Percentiles rank a stretch among this genome's conserved stretches.
Evolutionary conservation across 176 grass and related monocot genomes (phyloP).

Genomic region (Chrysopogon serrulatus): DNA sequence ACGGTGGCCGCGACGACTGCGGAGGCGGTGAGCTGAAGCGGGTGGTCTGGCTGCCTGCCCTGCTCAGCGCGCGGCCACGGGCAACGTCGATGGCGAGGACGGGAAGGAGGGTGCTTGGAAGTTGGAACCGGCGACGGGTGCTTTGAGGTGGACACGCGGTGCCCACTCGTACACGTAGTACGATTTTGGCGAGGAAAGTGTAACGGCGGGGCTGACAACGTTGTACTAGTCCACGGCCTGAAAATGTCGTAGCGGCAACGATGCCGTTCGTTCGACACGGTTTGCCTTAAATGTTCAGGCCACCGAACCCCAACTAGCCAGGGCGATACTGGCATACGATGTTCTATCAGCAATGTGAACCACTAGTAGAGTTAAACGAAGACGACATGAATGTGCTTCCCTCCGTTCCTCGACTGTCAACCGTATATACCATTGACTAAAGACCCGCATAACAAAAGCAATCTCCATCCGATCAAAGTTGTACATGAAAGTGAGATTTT

Average conservation of each 20-base stretch:
- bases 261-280: not conserved
- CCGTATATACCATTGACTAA: not conserved
- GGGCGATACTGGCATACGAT: not conserved
- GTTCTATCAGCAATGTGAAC: not conserved
- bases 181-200: not conserved
- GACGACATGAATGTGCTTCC: not conserved
- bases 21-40: not conserved
- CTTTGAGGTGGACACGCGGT: not conserved
- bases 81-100: constrained; percentile 3
- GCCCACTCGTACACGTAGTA: not conserved
- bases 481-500: not conserved
- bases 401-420: not conserved
- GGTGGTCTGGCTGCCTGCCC: too few relatives aligned
- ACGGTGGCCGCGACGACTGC: not conserved
- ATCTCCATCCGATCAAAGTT: not conserved
- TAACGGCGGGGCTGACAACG: not conserved
- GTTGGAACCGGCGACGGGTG: not conserved
- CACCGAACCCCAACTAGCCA: not conserved
- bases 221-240: not conserved
- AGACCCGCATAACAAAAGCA: not conserved
- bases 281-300: not conserved
- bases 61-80: not conserved
- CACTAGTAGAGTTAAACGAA: too few relatives aligned
- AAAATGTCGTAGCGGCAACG: not conserved
- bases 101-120: not conserved